A percentile compares a stretch with the other conserved stretches of the same genome.
phyloP scores from a whole-genome alignment of 2,329 filamentous ascomycete genomes.

The Sclerotinia minor region DNA sequence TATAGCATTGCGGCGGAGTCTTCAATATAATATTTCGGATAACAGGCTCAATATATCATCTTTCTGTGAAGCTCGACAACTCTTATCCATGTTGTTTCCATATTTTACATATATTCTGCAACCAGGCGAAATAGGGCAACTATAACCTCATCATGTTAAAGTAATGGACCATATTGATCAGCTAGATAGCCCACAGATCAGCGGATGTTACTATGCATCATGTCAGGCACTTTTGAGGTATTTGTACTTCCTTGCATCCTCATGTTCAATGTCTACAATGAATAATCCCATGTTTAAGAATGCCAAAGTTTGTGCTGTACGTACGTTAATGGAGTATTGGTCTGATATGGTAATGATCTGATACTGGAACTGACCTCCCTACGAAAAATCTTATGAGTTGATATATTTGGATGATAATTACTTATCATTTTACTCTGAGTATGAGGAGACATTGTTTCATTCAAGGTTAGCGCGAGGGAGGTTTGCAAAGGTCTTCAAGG shows the following conservation, averaged over 20 bases:
- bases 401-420: background rate
- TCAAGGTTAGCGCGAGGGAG: background rate
- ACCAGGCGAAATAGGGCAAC: background rate
- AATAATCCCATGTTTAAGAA: background rate
- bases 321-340: background rate
- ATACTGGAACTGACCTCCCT: background rate
- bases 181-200: background rate
- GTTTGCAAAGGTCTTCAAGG: background rate
- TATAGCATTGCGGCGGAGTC: constrained; percentile 21
- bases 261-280: background rate
- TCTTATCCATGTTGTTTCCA: background rate
- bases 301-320: background rate
- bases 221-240: background rate
- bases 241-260: background rate
- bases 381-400: background rate
- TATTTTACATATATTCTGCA: background rate
- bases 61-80: background rate
- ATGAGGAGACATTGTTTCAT: background rate
- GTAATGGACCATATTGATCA: background rate
- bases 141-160: background rate
- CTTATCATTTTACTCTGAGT: background rate
- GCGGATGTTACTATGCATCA: background rate
- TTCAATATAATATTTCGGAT: constrained; percentile 9
- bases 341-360: background rate
- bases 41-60: constrained; percentile 2